Evolutionary conservation across 148 eudicot species (phyloP).

Genomic region (Polygonum maritimum): DNA sequence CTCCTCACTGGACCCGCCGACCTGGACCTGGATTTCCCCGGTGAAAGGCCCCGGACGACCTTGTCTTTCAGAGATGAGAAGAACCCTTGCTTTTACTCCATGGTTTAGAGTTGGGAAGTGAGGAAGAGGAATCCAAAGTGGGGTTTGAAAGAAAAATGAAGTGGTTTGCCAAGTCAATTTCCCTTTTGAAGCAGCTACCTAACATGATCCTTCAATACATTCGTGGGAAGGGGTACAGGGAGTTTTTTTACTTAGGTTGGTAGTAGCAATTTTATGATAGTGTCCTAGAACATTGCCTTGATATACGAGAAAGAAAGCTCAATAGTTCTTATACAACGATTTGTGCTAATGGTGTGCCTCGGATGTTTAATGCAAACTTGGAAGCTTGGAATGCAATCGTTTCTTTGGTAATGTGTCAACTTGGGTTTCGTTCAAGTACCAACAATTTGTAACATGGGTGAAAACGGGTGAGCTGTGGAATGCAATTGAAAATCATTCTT

Average conservation of each 20-base stretch:
- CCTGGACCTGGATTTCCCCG: conserved; percentile 66
- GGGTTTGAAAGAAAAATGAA: neutral
- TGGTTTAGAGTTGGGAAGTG: neutral
- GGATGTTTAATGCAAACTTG: neutral
- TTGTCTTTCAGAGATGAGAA: conserved; percentile 68
- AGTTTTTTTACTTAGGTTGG: neutral
- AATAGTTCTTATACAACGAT: neutral
- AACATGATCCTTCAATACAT: no score
- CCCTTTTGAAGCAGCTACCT: no score
- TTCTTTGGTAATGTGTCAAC: neutral
- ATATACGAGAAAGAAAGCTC: neutral
- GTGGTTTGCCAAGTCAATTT: no score
- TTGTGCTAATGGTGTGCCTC: neutral
- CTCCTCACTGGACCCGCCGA: conserved; percentile 37
- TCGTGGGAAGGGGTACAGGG: neutral
- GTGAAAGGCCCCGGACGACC: conserved; percentile 71
- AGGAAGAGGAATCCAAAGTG: neutral
- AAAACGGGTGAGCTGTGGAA: neutral
- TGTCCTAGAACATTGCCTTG: neutral
- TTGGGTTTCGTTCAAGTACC: neutral
- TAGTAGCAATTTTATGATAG: neutral
- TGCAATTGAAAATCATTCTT: neutral
- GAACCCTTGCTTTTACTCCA: conserved; percentile 74
- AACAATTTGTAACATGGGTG: neutral
- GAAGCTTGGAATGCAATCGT: neutral